A percentile compares a stretch with the other conserved stretches of the same genome.
Evolutionary conservation across 177 flowering plant genomes (phyloP).

Genomic region (Vitis hybrid): DNA sequence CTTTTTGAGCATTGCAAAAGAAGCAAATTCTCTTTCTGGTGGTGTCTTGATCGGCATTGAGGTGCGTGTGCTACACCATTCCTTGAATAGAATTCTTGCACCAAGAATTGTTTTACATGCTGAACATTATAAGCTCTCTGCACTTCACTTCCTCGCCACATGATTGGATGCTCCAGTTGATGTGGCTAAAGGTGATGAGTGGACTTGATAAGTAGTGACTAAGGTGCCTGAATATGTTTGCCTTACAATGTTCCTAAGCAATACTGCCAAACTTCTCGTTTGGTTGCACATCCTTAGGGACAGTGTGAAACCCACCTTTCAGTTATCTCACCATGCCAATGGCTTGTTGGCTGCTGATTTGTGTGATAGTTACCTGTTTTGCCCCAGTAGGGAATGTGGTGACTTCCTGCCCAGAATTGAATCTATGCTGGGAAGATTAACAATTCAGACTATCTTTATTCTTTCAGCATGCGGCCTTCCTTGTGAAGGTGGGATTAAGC

Average conservation of each 20-base stretch:
- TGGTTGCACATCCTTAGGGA: no score
- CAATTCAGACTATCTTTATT: background rate
- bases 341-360: background rate
- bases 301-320: no score
- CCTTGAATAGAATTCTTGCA: background rate
- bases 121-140: background rate
- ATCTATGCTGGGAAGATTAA: background rate
- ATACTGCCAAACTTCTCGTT: no score
- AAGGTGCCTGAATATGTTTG: background rate
- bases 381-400: background rate
- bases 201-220: background rate
- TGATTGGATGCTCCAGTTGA: background rate
- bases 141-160: background rate
- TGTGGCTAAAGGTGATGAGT: background rate
- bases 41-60: constrained; percentile 77
- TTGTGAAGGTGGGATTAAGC: constrained; percentile 55
- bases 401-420: background rate
- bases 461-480: constrained; percentile 80
- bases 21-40: constrained; percentile 53
- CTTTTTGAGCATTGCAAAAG: constrained; percentile 59
- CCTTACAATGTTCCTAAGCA: no score
- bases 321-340: no score
- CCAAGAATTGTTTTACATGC: background rate
- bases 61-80: constrained; percentile 42
- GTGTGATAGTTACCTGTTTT: background rate